Evolutionary conservation across 371 early-diverging fungal species (phyloP).

Genomic region (Rhizopus sp.): DNA sequence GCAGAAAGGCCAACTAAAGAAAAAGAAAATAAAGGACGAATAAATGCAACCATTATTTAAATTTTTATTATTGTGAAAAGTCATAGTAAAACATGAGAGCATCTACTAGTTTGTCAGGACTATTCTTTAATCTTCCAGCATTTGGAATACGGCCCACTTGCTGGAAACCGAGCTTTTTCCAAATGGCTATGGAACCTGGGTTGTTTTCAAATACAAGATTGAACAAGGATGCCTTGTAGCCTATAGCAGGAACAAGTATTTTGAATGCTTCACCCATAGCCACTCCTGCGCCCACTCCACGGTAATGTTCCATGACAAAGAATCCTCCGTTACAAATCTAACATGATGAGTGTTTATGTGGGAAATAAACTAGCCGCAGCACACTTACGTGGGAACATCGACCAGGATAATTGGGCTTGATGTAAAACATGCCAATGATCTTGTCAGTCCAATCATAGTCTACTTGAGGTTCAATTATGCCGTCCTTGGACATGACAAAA

Average conservation of each 20-base stretch:
- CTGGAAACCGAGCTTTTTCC: constrained; percentile 68
- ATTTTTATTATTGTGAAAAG: constrained; percentile 37
- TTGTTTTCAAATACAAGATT: constrained; percentile 81
- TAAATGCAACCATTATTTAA: not conserved
- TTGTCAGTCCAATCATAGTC: constrained; percentile 40
- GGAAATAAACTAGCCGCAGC: not conserved
- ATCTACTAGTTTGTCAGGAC: constrained; percentile 62
- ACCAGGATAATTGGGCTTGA: constrained; percentile 81
- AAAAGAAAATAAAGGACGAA: not conserved
- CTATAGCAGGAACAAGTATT: constrained; percentile 62
- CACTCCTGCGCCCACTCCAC: constrained; percentile 66
- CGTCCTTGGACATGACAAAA: constrained; percentile 51
- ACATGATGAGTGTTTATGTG: constrained; percentile 1
- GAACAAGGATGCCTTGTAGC: constrained; percentile 78
- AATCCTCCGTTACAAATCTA: constrained; percentile 75
- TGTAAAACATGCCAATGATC: constrained; percentile 71
- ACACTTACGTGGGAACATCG: constrained; percentile 58
- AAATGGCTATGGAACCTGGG: constrained; percentile 63
- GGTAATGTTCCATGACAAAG: constrained; percentile 52
- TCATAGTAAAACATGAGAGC: constrained; percentile 78
- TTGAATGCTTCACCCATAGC: constrained; percentile 72
- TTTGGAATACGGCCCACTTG: constrained; percentile 71
- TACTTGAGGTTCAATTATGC: constrained; percentile 23
- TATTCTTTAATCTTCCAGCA: constrained; percentile 57
- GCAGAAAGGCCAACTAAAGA: constrained; percentile 54